A percentile compares a stretch with the other conserved stretches of the same genome.
Conservation (phyloP, 108 stramenopile species). For the Skeletonema marinoi region DNA sequence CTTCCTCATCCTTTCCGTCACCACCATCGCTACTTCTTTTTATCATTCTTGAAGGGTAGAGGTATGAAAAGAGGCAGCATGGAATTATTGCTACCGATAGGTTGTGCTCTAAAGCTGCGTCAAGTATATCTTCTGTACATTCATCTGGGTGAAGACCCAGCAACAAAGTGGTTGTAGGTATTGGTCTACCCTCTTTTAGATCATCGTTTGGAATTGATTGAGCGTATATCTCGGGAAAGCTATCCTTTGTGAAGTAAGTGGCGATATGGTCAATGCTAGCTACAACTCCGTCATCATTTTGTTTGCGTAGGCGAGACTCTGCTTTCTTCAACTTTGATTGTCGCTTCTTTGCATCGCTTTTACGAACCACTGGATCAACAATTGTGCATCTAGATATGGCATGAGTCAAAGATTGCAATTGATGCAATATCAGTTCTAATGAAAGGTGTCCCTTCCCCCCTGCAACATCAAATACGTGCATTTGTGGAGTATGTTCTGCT, state of each 20-base stretch:
- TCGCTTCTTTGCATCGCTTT: constrained; percentile 35
- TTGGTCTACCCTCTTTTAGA: background rate
- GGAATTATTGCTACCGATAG: constrained; percentile 64
- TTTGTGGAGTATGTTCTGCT: constrained; percentile 16
- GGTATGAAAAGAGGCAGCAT: constrained; percentile 70
- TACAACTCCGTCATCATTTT: constrained; percentile 7
- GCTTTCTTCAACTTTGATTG: constrained; percentile 16
- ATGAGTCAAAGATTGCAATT: constrained; percentile 7
- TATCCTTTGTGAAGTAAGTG: constrained; percentile 24
- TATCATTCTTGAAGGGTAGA: constrained; percentile 51
- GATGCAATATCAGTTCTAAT: constrained; percentile 56
- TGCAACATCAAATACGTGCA: constrained; percentile 61
- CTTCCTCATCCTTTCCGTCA: background rate
- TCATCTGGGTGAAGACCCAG: constrained; percentile 80
- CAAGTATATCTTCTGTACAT: constrained; percentile 74
- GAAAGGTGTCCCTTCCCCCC: constrained; percentile 77
- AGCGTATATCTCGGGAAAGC: background rate
- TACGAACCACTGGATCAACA: constrained; percentile 69
- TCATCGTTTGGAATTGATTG: background rate
- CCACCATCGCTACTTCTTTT: background rate
- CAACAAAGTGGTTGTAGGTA: constrained; percentile 16
- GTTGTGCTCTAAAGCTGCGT: constrained; percentile 53
- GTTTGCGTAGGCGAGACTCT: constrained; percentile 18
- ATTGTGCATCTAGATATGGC: constrained; percentile 49
- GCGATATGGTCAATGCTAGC: constrained; percentile 12